phyloP scores from a whole-genome alignment of 495 filamentous ascomycete genomes.

The Penicillium argentinense region DNA sequence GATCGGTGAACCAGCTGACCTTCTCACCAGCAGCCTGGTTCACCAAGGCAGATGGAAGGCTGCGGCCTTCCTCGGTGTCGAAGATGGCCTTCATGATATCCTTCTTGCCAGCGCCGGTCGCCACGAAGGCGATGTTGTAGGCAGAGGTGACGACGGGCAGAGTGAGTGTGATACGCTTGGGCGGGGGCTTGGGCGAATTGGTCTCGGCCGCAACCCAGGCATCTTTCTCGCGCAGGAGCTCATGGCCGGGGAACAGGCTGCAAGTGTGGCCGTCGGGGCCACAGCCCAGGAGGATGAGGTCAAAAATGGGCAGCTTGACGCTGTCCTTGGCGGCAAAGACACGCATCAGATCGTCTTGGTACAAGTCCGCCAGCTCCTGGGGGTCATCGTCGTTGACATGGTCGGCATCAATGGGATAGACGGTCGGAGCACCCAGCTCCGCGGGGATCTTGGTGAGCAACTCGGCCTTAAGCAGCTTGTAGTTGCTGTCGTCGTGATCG shows the following conservation, averaged over 20 bases:
- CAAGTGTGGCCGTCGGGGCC: conserved; percentile 97
- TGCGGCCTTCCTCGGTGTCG: conserved; percentile 68
- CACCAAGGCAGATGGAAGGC: conserved; percentile 80
- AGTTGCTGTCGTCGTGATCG: conserved; percentile 91
- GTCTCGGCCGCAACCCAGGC: conserved; percentile 91
- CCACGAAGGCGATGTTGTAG: conserved; percentile 83
- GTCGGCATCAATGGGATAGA: conserved; percentile 73
- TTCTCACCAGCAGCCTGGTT: conserved; percentile 80
- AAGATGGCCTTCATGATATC: conserved; percentile 91
- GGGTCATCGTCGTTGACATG: conserved; percentile 78
- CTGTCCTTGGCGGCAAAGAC: conserved; percentile 82
- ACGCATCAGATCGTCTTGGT: conserved; percentile 83
- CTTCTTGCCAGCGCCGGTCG: conserved; percentile 85
- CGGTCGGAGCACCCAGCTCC: conserved; percentile 60
- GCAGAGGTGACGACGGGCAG: conserved; percentile 86
- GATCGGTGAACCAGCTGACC: conserved; percentile 93
- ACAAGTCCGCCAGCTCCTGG: conserved; percentile 90
- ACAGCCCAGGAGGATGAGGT: conserved; percentile 86
- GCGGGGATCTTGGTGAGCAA: conserved; percentile 82
- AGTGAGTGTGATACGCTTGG: conserved; percentile 86
- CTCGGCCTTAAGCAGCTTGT: conserved; percentile 80
- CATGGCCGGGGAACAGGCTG: conserved; percentile 89
- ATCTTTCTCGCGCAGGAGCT: conserved; percentile 79
- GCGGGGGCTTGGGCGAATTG: conserved; percentile 92
- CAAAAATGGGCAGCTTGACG: conserved; percentile 90